Conservation (phyloP, 2,329 filamentous ascomycete species). For the Reticulascus tulasneorum region DNA sequence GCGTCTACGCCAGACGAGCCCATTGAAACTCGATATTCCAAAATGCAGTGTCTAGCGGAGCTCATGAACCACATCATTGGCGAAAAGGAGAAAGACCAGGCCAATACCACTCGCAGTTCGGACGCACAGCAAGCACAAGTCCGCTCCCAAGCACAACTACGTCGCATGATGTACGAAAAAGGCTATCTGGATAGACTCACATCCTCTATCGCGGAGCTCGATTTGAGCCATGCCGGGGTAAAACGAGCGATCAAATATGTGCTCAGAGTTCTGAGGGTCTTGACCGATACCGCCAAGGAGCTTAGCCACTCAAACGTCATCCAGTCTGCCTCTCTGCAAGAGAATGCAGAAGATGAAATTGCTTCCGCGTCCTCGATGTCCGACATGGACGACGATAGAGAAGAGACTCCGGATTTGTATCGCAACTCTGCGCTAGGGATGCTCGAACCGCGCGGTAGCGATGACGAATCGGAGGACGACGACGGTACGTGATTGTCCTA, state of each 20-base stretch:
- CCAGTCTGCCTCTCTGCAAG: constrained; percentile 60
- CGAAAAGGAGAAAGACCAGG: constrained; percentile 64
- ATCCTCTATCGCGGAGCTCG: constrained; percentile 88
- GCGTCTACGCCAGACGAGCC: constrained; percentile 74
- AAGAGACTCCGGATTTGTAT: constrained; percentile 95
- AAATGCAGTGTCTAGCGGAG: constrained; percentile 82
- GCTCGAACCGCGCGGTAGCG: constrained; percentile 78
- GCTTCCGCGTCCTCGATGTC: constrained; percentile 84
- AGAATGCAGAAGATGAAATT: constrained; percentile 78
- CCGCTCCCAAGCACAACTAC: constrained; percentile 75
- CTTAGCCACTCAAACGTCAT: constrained; percentile 80
- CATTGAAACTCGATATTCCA: constrained; percentile 80
- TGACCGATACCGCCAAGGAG: constrained; percentile 82
- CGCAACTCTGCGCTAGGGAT: constrained; percentile 94
- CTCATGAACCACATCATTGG: constrained; percentile 91
- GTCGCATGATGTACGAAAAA: constrained; percentile 97
- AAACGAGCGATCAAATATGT: constrained; percentile 97
- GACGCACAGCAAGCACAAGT: constrained; percentile 28
- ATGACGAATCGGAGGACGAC: constrained; percentile 75
- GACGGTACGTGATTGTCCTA: constrained; percentile 42
- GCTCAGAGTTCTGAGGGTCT: constrained; percentile 77
- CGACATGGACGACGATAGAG: constrained; percentile 78
- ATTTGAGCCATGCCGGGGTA: constrained; percentile 88
- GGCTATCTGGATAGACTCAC: constrained; percentile 88
- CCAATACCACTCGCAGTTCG: no score